Evolutionary conservation across 2,329 filamentous ascomycete genomes (phyloP).

Genomic region (Monilinia vaccinii-corymbosi): DNA sequence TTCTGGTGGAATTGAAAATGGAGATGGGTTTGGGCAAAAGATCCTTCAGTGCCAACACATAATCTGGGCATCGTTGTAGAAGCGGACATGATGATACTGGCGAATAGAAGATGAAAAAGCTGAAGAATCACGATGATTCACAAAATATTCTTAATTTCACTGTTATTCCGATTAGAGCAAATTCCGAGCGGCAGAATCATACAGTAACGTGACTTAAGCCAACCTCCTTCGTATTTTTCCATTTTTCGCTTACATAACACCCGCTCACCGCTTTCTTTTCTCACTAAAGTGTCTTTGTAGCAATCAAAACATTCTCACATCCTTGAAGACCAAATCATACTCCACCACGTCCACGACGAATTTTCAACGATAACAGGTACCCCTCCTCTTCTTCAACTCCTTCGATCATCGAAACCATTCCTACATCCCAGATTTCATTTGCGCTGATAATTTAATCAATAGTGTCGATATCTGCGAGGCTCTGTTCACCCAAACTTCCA

Average conservation of each 20-base stretch:
- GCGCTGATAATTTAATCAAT: neutral
- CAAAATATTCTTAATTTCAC: neutral
- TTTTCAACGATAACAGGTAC: slow-evolving; percentile 23
- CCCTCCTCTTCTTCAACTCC: slow-evolving; percentile 10
- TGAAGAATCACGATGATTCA: neutral
- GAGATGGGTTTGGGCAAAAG: neutral
- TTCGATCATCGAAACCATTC: neutral
- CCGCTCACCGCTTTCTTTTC: slow-evolving; percentile 9
- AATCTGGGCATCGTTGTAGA: neutral
- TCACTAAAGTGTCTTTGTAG: slow-evolving; percentile 11
- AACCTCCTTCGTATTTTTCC: neutral
- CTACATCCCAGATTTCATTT: neutral
- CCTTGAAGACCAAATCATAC: slow-evolving; percentile 25
- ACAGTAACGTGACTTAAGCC: neutral
- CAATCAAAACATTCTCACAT: slow-evolving; percentile 27
- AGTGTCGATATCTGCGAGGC: slow-evolving; percentile 6
- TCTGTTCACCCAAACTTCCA: slow-evolving; percentile 24
- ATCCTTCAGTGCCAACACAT: neutral
- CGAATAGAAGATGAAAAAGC: neutral
- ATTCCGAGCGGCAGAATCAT: neutral
- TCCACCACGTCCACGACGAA: slow-evolving; percentile 28
- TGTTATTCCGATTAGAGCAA: neutral
- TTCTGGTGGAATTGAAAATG: neutral
- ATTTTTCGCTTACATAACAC: slow-evolving; percentile 16
- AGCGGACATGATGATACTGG: neutral